Evolutionary conservation across 1,139 yeast species (phyloP), one percentile per base, ranked within the genome.

Genomic region (Sugiyamaella grinbergsii): DNA sequence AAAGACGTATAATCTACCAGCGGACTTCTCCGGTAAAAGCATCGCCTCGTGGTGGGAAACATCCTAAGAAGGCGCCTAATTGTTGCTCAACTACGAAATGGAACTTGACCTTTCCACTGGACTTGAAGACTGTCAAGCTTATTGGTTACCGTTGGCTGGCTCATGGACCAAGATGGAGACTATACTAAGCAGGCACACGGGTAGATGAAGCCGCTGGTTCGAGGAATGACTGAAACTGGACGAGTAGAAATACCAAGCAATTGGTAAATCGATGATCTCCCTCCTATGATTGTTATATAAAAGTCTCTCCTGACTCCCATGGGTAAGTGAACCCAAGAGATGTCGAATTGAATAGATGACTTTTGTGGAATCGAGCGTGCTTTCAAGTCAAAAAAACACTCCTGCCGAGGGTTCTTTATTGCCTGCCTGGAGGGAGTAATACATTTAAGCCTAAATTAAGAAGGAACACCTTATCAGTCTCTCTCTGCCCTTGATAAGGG

Each of bases 41-140:
- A 69, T 66, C 34, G 69, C 70, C 22, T 70, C 70, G 7, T 66
- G 70, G 70, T 66, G 70, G 70, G 70, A 66, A 48, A 66, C 69
- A 10, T 61, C 67, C 3, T 58, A 54, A 26, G 66, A 64, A 37
- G 68, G 68, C n/a, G 66, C 65, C 11, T 60, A 66, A 45, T 61
- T 66, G 58, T 51, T 66, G 42, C 48, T 66, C 28, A 65, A 64
- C 32, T 66, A 65, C 46, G 70, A 70, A 8, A 66, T 66, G 31
- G 69, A 65, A 43, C 66, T 66, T 16, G 51, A 48, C 29, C 51
- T 42, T 52, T 66, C 70, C 8, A 64, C 65, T 63, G 54, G 61
- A 24, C 69, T 66, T 43, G 65, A 66, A 46, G 70, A 66, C 36
- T 66, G 68, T 51, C 66, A 64, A 51, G 62, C 67, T 28, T 65